Evolutionary conservation across 1,284 basidiomycete species (phyloP), one percentile per base, ranked within the genome.

Genomic region (Neotropicomus parvogracilis): DNA sequence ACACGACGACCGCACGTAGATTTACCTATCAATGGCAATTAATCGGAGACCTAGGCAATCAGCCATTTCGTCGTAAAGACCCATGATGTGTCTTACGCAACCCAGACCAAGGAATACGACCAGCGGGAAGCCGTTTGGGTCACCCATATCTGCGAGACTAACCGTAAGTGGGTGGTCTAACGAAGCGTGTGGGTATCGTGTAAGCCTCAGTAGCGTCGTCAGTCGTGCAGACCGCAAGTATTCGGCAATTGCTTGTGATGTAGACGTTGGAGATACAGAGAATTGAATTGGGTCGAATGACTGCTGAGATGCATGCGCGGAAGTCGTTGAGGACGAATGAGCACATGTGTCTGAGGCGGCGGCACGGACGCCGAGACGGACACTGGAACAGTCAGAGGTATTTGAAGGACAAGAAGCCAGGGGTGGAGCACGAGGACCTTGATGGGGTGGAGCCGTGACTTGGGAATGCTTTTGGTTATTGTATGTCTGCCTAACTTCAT

Each of bases 51-150:
- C 87, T 49, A 97, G 70, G 43, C 87, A 88, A 51, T 86, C 81
- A 12, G 95, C 95, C 79, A 98, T 88, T 64, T 98, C 95, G 65
- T 98, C 95, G 66, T 95, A 98, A 33, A 98, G 70, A 6, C 91
- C 94, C 73, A 97, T 87, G 47, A 98, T 79, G 67, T 98, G 94
- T 27, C 95, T 79, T 6, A 98, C 95, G 60, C 91, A 93, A 4
- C 95, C 95, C 26, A 98, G 67, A 0, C 95, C 95, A 46, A 99
- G 79, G 65, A 95, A 98, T 10, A 98, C 79, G 37, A 98, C 71
- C 11, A 98, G 80, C 0, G 95, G 93, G 60, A 83, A 82, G 1
- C 95, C 95, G 17, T 76, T 79, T 0, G 85, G 77, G 50, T 78
- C 80, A 1, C 95, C 95, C 42, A 98, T 78, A 63, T 98, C 95